These are phyloP conservation scores for Nepenthes alata DNA, from an alignment of 179 eudicot species.

Conservation along the genomic window DNA sequence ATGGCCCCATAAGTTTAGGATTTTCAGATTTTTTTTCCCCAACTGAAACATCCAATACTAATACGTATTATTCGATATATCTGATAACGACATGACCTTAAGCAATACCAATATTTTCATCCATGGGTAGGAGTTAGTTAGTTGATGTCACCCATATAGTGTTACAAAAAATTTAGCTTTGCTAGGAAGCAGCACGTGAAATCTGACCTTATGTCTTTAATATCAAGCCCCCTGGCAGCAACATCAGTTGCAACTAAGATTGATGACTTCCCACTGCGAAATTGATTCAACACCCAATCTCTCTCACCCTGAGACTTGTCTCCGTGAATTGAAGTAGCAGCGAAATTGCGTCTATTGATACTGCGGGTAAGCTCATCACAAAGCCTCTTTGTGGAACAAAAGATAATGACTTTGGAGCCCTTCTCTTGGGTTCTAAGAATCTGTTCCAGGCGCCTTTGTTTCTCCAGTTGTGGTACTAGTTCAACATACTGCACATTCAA, in stretches of 20 bases:
- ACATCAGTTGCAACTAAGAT: slow-evolving; percentile 94
- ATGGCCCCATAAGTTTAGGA: no score
- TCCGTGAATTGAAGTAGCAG: slow-evolving; percentile 94
- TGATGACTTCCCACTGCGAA: slow-evolving; percentile 69
- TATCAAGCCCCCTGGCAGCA: slow-evolving; percentile 96
- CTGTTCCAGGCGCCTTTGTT: slow-evolving; percentile 87
- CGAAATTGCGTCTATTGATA: slow-evolving; percentile 52
- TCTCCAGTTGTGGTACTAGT: slow-evolving; percentile 74
- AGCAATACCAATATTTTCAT: no score
- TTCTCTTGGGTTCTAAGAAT: slow-evolving; percentile 78
- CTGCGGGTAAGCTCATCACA: slow-evolving; percentile 87
- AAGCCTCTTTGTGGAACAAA: slow-evolving; percentile 79
- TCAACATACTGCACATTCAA: slow-evolving; percentile 54
- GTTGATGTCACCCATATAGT: no score
- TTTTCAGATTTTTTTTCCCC: no score
- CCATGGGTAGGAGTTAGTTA: no score
- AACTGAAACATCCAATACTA: no score
- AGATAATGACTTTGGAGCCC: slow-evolving; percentile 76
- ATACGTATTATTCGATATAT: no score
- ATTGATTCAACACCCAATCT: slow-evolving; percentile 78
- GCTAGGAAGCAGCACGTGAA: not conserved
- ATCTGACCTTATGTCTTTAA: slow-evolving; percentile 75
- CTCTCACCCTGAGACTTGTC: slow-evolving; percentile 92
- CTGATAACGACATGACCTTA: no score
- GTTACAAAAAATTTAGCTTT: not conserved